A percentile compares a stretch with the other conserved stretches of the same genome.
These are phyloP conservation scores for Botrytis byssoidea DNA, from an alignment of 2,329 filamentous ascomycete species.

Conservation along the genomic window DNA sequence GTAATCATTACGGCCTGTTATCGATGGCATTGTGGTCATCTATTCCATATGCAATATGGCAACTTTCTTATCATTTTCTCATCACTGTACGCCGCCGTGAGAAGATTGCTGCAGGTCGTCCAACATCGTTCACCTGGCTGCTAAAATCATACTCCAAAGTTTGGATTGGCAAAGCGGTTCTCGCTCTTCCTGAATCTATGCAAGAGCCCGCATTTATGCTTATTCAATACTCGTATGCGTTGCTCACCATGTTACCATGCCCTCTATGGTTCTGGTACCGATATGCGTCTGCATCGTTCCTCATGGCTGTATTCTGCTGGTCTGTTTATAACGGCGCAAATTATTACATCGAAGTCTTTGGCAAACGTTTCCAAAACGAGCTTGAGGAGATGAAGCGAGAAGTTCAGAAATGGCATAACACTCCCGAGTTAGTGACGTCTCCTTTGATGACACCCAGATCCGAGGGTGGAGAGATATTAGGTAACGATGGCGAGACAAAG, in stretches of 20 bases:
- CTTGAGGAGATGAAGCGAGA: constrained; percentile 85
- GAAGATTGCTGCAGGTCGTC: constrained; percentile 91
- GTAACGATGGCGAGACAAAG: constrained; percentile 8
- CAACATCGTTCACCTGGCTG: constrained; percentile 97
- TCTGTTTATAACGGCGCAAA: constrained; percentile 96
- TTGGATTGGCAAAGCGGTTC: constrained; percentile 82
- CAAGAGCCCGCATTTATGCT: constrained; percentile 94
- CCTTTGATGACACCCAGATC: constrained; percentile 43
- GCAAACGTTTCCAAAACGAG: constrained; percentile 94
- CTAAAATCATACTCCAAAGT: constrained; percentile 86
- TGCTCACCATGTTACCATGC: constrained; percentile 91
- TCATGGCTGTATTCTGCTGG: constrained; percentile 84
- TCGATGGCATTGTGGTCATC: constrained; percentile 96
- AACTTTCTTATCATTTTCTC: constrained; percentile 87
- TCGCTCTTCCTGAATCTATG: constrained; percentile 69
- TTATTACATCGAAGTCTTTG: constrained; percentile 98
- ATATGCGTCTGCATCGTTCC: constrained; percentile 73
- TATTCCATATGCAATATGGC: constrained; percentile 90
- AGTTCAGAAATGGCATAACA: constrained; percentile 81
- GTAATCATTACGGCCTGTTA: constrained; percentile 73
- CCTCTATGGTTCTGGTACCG: constrained; percentile 92
- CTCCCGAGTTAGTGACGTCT: constrained; percentile 48
- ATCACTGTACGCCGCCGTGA: constrained; percentile 94
- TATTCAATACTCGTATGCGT: constrained; percentile 89
- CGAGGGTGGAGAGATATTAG: constrained; percentile 25